These are phyloP conservation scores for Microdochium trichocladiopsis DNA, from an alignment of 2,329 filamentous ascomycete species.

Conservation along the genomic window DNA sequence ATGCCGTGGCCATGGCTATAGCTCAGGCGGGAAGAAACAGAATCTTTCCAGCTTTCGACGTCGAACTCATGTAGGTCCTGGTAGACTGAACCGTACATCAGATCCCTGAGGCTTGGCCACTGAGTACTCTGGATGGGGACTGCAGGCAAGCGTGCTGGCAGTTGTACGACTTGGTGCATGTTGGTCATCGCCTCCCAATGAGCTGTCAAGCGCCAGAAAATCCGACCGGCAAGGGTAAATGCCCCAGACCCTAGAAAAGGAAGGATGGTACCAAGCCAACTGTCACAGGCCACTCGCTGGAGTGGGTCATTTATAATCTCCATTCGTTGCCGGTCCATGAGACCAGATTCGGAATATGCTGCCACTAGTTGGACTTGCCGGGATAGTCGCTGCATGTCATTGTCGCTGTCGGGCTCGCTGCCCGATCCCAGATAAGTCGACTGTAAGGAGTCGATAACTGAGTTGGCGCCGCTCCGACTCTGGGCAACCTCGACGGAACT, in stretches of 20 bases:
- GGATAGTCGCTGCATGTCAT: too few species aligned
- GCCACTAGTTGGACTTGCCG: too few species aligned
- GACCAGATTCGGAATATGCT: too few species aligned
- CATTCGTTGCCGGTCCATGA: too few species aligned
- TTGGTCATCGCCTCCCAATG: slow-evolving; percentile 1
- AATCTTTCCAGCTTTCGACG: neutral
- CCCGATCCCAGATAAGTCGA: too few species aligned
- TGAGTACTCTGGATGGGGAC: neutral
- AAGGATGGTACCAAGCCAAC: slow-evolving; percentile 1
- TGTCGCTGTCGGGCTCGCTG: too few species aligned
- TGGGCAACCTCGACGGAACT: neutral
- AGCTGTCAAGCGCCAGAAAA: slow-evolving; percentile 6
- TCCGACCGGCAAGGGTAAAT: slow-evolving; percentile 6
- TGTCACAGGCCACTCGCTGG: slow-evolving; percentile 1
- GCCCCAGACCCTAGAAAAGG: slow-evolving; percentile 6
- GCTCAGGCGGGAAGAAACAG: neutral
- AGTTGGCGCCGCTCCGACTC: neutral
- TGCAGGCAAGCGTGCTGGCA: neutral
- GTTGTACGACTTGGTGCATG: neutral
- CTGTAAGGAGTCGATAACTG: too few species aligned
- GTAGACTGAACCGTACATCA: neutral
- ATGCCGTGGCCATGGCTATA: neutral
- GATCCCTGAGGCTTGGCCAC: neutral
- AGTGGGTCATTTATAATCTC: slow-evolving; percentile 4
- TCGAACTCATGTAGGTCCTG: neutral